These are phyloP conservation scores for Penicillium sp. DNA, from an alignment of 2,329 filamentous ascomycete species.

Conservation along the genomic window DNA sequence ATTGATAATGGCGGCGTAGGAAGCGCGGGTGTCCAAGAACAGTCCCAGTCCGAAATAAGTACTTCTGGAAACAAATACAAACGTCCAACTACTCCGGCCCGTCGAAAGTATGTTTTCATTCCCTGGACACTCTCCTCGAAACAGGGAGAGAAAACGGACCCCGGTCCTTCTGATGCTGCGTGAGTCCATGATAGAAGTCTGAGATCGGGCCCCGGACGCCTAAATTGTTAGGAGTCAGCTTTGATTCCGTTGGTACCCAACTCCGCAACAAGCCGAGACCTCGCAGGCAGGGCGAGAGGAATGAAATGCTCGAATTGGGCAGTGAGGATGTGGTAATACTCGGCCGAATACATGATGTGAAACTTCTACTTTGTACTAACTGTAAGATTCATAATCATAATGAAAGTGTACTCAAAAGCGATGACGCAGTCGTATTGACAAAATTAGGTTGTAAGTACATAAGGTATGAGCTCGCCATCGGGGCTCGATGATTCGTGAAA, in stretches of 20 bases:
- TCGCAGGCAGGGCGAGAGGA: background rate
- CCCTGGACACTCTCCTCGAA: background rate
- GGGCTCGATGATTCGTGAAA: background rate
- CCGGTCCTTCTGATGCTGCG: background rate
- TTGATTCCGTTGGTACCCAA: too few species aligned
- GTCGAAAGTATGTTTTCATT: background rate
- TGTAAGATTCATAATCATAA: background rate
- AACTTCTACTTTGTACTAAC: background rate
- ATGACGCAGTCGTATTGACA: background rate
- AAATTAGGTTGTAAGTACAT: background rate
- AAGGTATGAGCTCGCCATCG: background rate
- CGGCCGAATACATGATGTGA: background rate
- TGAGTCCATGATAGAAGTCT: background rate
- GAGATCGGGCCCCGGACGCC: background rate
- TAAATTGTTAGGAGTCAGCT: too few species aligned
- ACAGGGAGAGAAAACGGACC: background rate
- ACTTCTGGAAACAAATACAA: background rate
- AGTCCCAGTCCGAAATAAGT: background rate
- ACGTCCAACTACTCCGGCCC: background rate
- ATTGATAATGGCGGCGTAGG: background rate
- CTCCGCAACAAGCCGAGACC: too few species aligned
- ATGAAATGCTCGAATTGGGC: background rate
- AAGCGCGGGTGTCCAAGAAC: background rate
- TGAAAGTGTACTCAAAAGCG: background rate
- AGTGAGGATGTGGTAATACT: background rate